Conservation (phyloP, 306 rosid species). For the Urtica urens region DNA sequence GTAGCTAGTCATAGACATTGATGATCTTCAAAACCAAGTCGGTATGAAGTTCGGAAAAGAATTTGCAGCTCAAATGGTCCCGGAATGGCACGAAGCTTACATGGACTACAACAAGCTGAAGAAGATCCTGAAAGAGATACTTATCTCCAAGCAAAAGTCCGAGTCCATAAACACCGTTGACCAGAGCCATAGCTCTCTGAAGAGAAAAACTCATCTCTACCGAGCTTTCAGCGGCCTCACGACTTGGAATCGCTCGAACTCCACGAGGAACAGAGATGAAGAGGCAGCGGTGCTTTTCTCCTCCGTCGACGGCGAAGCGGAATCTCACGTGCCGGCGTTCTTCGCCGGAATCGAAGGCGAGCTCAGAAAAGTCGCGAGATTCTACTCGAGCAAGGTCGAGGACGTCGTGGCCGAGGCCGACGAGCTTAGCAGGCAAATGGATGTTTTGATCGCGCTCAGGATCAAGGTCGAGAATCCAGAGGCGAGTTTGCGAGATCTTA, state of each 20-base stretch:
- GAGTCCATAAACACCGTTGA: constrained; percentile 12
- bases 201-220: constrained; percentile 36
- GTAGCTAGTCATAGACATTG: no score
- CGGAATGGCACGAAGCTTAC: constrained; percentile 72
- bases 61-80: constrained; percentile 57
- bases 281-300: constrained; percentile 37
- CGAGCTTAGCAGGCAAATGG: constrained; percentile 59
- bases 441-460: constrained; percentile 52
- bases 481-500: no score
- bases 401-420: constrained; percentile 49
- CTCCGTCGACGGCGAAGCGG: constrained; percentile 34
- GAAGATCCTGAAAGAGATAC: constrained; percentile 27
- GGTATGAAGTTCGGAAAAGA: constrained; percentile 88
- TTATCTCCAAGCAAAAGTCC: constrained; percentile 10
- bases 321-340: constrained; percentile 34
- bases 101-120: constrained; percentile 54
- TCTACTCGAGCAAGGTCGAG: constrained; percentile 42
- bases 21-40: no score
- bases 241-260: constrained; percentile 17
- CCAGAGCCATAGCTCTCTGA: constrained; percentile 31
- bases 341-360: constrained; percentile 54
- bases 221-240: constrained; percentile 68
- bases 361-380: constrained; percentile 52
- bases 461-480: constrained; percentile 51
- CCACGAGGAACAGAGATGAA: constrained; percentile 34